Evolutionary conservation across 2,329 filamentous ascomycete species (phyloP).

Genomic region (Alternaria sp.): DNA sequence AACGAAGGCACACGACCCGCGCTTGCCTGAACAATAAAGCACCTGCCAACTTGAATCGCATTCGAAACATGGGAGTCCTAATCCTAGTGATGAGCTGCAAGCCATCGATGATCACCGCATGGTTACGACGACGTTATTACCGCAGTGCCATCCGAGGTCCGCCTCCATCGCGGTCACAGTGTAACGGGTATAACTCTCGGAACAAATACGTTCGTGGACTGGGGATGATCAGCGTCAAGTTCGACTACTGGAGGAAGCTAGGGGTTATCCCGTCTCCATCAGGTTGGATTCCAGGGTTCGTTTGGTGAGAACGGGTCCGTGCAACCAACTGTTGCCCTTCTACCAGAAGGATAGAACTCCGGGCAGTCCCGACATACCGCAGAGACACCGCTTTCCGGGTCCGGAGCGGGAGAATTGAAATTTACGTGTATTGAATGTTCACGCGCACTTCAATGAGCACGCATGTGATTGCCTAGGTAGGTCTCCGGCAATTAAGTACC

Average conservation of each 20-base stretch:
- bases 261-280: slow-evolving; percentile 14
- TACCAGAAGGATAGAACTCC: slow-evolving; percentile 20
- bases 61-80: slow-evolving; percentile 17
- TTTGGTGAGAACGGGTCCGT: slow-evolving; percentile 10
- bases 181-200: not conserved
- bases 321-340: slow-evolving; percentile 16
- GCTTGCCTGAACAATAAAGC: slow-evolving; percentile 7
- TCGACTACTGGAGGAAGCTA: slow-evolving; percentile 11
- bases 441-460: not conserved
- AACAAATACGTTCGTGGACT: slow-evolving; percentile 12
- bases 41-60: slow-evolving; percentile 15
- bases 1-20: not conserved
- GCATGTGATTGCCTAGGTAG: not conserved
- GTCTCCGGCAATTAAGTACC: not conserved
- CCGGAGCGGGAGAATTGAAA: not conserved
- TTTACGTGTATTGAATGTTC: not conserved
- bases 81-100: slow-evolving; percentile 21
- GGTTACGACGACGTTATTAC: slow-evolving; percentile 10
- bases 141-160: slow-evolving; percentile 9
- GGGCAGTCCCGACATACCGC: slow-evolving; percentile 23
- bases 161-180: not conserved
- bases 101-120: slow-evolving; percentile 19
- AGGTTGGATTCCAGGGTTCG: slow-evolving; percentile 18
- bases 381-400: slow-evolving; percentile 23
- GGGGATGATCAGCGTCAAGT: slow-evolving; percentile 19